phyloP scores from a whole-genome alignment of 192 early-diverging fungal species.

The Paraglomus brasilianum region DNA sequence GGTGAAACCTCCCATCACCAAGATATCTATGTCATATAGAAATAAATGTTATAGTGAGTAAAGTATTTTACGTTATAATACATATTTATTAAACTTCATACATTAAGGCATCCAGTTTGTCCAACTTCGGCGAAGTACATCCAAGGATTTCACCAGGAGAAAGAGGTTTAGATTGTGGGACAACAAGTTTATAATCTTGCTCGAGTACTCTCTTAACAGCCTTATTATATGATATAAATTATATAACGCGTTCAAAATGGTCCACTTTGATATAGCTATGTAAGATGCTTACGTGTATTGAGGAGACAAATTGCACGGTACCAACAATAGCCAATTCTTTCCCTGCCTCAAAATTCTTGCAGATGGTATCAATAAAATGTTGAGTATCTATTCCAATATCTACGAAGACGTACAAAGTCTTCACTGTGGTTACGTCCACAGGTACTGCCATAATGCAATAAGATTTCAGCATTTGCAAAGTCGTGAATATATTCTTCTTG shows the following conservation, averaged over 20 bases:
- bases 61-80: conserved; percentile 1
- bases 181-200: conserved; percentile 62
- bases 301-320: conserved; percentile 92
- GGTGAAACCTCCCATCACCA: conserved; percentile 96
- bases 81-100: conserved; percentile 46
- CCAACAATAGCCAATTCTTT: conserved; percentile 80
- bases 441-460: conserved; percentile 60
- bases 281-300: conserved; percentile 64
- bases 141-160: conserved; percentile 95
- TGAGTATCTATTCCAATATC: conserved; percentile 93
- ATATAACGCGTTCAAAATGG: conserved; percentile 10
- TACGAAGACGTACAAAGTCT: conserved; percentile 98
- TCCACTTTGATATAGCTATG: neutral
- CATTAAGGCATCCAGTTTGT: conserved; percentile 73
- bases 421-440: conserved; percentile 90
- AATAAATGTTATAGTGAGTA: neutral
- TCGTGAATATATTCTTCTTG: neutral
- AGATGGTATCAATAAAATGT: conserved; percentile 91
- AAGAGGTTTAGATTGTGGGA: conserved; percentile 93
- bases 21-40: conserved; percentile 47
- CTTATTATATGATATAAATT: conserved; percentile 20
- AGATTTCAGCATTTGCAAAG: neutral
- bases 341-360: conserved; percentile 79
- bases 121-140: conserved; percentile 88
- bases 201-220: conserved; percentile 59